phyloP scores from a whole-genome alignment of 495 filamentous ascomycete species.

The Geoglossum glabrum region DNA sequence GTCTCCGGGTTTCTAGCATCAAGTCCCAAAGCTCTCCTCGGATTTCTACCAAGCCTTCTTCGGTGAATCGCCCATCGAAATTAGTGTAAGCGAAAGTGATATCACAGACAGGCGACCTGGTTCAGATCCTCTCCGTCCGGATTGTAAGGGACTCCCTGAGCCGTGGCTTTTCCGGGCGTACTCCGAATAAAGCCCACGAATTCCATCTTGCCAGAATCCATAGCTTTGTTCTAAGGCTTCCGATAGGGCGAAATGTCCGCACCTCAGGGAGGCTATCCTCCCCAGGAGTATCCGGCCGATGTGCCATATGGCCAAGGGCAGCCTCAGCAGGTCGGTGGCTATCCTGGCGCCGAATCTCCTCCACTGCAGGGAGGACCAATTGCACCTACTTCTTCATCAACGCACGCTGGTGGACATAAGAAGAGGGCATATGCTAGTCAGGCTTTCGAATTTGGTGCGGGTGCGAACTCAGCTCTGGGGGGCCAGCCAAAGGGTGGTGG shows the following conservation, averaged over 20 bases:
- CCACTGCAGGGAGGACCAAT: conserved; percentile 22
- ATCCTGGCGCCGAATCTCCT: conserved; percentile 9
- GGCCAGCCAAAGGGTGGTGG: conserved; percentile 24
- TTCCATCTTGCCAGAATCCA: not conserved
- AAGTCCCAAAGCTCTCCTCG: not conserved
- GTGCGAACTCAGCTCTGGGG: conserved; percentile 60
- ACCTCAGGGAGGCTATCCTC: conserved; percentile 28
- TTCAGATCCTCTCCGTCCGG: not conserved
- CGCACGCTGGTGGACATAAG: conserved; percentile 43
- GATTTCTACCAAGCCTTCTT: not conserved
- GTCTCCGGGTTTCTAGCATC: not conserved
- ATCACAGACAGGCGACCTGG: not conserved
- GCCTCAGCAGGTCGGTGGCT: conserved; percentile 19
- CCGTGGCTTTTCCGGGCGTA: not conserved
- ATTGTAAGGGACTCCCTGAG: not conserved
- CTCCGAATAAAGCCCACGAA: not conserved
- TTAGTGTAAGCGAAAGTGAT: not conserved
- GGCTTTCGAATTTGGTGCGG: conserved; percentile 80
- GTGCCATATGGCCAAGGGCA: conserved; percentile 21
- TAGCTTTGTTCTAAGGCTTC: not conserved
- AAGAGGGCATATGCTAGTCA: conserved; percentile 85
- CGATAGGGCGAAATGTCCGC: conserved; percentile 25
- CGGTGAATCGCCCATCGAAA: not conserved
- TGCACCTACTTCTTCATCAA: conserved; percentile 19
- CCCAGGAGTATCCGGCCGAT: conserved; percentile 39